Conservation (phyloP, 257 asterid species). For the Euphrasia confusa region DNA sequence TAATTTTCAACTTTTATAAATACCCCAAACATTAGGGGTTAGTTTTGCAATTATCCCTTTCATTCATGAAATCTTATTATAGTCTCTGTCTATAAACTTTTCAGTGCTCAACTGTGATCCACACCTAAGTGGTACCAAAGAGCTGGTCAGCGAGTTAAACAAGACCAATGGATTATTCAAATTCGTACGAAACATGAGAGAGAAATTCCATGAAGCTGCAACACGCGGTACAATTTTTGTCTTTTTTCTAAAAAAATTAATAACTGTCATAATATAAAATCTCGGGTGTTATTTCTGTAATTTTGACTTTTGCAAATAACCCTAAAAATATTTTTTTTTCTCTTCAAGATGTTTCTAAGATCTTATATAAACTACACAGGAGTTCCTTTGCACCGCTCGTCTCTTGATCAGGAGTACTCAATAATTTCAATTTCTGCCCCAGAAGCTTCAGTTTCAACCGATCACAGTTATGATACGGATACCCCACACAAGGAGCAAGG, state of each 20-base stretch:
- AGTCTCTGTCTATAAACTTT: conserved; percentile 15
- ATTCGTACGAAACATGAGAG: conserved; percentile 81
- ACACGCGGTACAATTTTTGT: conserved; percentile 40
- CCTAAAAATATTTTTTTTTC: conserved; percentile 11
- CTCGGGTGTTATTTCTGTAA: background rate
- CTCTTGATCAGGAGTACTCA: conserved; percentile 41
- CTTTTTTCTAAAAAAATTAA: background rate
- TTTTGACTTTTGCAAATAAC: background rate
- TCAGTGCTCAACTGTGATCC: conserved; percentile 74
- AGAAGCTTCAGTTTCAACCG: conserved; percentile 55
- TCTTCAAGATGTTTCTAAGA: conserved; percentile 26
- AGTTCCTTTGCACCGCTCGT: conserved; percentile 29
- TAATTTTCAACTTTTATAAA: too few relatives aligned
- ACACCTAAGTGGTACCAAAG: conserved; percentile 47
- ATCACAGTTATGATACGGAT: conserved; percentile 46
- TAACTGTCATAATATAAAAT: background rate
- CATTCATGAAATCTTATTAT: conserved; percentile 6
- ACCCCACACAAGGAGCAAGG: conserved; percentile 39
- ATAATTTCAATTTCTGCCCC: conserved; percentile 53
- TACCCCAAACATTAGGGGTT: too few relatives aligned
- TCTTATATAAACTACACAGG: conserved; percentile 36
- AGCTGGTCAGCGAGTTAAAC: conserved; percentile 59
- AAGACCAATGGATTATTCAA: conserved; percentile 67
- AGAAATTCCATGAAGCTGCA: conserved; percentile 66
- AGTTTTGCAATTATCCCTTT: background rate